These are phyloP conservation scores for Calocera viscosa DNA, from an alignment of 768 basidiomycete genomes.

Conservation along the genomic window DNA sequence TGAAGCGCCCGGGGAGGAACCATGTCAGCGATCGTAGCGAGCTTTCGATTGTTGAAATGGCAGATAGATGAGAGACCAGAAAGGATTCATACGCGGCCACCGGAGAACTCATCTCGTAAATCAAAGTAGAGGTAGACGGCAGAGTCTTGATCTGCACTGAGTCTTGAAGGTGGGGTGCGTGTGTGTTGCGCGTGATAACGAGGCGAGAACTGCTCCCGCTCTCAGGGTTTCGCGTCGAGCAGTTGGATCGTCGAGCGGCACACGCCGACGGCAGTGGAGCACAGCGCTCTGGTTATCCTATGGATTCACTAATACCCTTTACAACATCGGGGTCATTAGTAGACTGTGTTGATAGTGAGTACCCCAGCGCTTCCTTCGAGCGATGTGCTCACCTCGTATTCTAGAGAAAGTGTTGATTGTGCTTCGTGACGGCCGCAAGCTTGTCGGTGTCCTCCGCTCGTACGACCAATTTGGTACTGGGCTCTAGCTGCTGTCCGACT, in stretches of 20 bases:
- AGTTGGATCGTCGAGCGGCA: neutral
- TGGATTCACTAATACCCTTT: slow-evolving; percentile 96
- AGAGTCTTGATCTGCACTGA: neutral
- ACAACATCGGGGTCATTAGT: slow-evolving; percentile 97
- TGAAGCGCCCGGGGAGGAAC: slow-evolving; percentile 93
- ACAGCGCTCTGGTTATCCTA: slow-evolving; percentile 23
- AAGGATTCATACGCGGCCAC: slow-evolving; percentile 59
- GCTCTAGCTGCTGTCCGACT: neutral
- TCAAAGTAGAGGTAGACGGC: neutral
- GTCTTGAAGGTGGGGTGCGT: neutral
- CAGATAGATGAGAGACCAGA: slow-evolving; percentile 51
- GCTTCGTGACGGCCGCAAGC: slow-evolving; percentile 87
- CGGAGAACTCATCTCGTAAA: slow-evolving; percentile 11
- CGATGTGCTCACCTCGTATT: slow-evolving; percentile 12
- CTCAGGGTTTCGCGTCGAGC: neutral
- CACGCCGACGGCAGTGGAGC: neutral
- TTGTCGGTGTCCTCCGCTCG: slow-evolving; percentile 88
- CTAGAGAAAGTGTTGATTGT: slow-evolving; percentile 98
- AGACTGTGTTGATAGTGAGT: slow-evolving; percentile 99
- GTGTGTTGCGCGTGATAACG: neutral
- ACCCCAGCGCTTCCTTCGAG: neutral
- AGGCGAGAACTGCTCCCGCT: neutral
- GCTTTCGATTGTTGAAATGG: slow-evolving; percentile 50
- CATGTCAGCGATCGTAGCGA: slow-evolving; percentile 81
- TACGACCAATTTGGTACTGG: slow-evolving; percentile 95